phyloP scores from a whole-genome alignment of 2,329 filamentous ascomycete species.

The Trichoderma sp. region DNA sequence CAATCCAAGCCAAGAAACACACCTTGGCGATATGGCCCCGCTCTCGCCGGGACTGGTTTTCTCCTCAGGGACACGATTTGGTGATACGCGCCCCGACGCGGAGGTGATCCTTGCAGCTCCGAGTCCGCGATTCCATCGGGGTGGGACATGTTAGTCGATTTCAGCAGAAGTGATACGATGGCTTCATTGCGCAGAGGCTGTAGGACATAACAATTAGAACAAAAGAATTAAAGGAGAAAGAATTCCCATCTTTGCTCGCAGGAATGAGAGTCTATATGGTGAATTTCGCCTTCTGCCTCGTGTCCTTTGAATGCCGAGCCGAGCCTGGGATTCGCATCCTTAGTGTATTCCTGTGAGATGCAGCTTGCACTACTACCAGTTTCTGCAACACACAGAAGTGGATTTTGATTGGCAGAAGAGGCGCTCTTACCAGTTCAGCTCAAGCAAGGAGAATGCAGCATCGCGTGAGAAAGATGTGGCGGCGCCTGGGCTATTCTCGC shows the following conservation, averaged over 20 bases:
- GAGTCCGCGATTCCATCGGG: background rate
- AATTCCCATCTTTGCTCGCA: background rate
- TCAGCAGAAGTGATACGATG: background rate
- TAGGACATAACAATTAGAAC: background rate
- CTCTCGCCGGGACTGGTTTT: background rate
- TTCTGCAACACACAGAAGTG: background rate
- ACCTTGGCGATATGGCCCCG: slow-evolving; percentile 13
- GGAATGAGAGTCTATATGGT: background rate
- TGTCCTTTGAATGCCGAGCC: background rate
- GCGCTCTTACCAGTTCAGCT: background rate
- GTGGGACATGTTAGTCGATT: background rate
- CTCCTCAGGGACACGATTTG: slow-evolving; percentile 5
- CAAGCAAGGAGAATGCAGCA: background rate
- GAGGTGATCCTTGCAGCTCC: background rate
- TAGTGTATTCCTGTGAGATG: background rate
- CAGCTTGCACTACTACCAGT: background rate
- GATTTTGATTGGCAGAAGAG: background rate
- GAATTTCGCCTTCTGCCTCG: background rate
- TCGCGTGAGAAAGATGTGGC: background rate
- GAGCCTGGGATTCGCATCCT: slow-evolving; percentile 8
- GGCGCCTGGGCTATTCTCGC: background rate
- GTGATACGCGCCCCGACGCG: slow-evolving; percentile 12
- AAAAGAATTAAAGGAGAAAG: background rate
- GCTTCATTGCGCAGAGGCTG: background rate
- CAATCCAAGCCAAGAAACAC: background rate